Conservation (phyloP, 805 yeast genomes). For the Ogataea minuta region DNA sequence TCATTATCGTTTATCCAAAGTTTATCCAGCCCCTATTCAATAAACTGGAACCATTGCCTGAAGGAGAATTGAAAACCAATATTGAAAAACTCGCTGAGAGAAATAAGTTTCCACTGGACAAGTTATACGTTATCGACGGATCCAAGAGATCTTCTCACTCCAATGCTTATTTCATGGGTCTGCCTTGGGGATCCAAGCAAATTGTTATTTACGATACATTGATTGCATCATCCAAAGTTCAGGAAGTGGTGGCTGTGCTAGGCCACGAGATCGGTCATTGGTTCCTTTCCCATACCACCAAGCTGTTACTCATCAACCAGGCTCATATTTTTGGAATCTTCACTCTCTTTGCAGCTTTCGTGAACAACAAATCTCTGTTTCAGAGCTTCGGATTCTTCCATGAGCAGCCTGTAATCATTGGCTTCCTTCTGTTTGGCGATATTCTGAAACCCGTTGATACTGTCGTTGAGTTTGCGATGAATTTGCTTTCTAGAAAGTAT, state of each 20-base stretch:
- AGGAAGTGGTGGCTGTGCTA: constrained; percentile 87
- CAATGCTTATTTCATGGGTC: constrained; percentile 92
- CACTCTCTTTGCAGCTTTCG: constrained; percentile 73
- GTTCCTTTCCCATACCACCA: constrained; percentile 86
- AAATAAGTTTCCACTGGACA: constrained; percentile 81
- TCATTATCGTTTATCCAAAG: constrained; percentile 76
- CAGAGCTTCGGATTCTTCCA: constrained; percentile 70
- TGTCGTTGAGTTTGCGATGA: constrained; percentile 60
- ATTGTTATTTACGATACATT: constrained; percentile 92
- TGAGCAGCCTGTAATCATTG: constrained; percentile 73
- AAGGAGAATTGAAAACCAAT: constrained; percentile 79
- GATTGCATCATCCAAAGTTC: constrained; percentile 70
- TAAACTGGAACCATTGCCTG: constrained; percentile 84
- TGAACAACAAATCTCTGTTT: constrained; percentile 76
- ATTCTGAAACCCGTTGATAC: constrained; percentile 76
- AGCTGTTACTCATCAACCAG: constrained; percentile 65
- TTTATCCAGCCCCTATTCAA: constrained; percentile 91
- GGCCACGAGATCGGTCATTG: constrained; percentile 99
- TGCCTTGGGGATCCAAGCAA: constrained; percentile 91
- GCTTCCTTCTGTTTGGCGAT: constrained; percentile 77
- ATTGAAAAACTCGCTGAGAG: constrained; percentile 76
- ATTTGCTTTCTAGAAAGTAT: constrained; percentile 74
- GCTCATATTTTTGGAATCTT: constrained; percentile 62
- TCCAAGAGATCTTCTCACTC: constrained; percentile 95
- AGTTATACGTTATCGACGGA: constrained; percentile 91